These are phyloP conservation scores for Camillea tinctor DNA, from an alignment of 2,329 filamentous ascomycete genomes.

Conservation along the genomic window DNA sequence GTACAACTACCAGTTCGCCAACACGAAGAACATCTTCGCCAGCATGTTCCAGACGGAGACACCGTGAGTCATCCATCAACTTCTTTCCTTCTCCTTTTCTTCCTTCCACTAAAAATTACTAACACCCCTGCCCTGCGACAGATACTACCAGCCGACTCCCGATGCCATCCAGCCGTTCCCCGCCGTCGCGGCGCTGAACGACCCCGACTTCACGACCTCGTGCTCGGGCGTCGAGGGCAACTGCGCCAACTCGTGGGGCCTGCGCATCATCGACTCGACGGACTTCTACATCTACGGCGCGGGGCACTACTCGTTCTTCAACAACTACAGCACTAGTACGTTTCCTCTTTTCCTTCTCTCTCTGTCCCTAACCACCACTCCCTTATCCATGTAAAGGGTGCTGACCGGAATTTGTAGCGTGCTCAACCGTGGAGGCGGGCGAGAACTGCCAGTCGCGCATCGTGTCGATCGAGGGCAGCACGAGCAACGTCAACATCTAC, in stretches of 20 bases:
- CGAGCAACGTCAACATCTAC: conserved; percentile 39
- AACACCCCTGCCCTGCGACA: not conserved
- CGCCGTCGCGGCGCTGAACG: conserved; percentile 35
- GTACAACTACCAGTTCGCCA: conserved; percentile 62
- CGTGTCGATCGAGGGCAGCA: conserved; percentile 37
- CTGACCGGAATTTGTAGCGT: conserved; percentile 21
- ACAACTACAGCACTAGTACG: conserved; percentile 51
- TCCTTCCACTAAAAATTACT: too few species aligned
- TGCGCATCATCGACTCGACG: conserved; percentile 54
- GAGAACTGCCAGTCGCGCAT: conserved; percentile 41
- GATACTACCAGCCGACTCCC: conserved; percentile 60
- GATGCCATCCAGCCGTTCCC: conserved; percentile 52
- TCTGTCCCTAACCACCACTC: not conserved
- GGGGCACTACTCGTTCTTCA: conserved; percentile 61
- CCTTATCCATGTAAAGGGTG: not conserved
- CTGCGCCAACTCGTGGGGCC: conserved; percentile 54
- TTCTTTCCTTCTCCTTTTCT: too few species aligned
- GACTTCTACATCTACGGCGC: conserved; percentile 57
- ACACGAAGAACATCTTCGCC: conserved; percentile 57
- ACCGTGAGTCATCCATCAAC: conserved; percentile 39
- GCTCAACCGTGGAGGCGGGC: conserved; percentile 35
- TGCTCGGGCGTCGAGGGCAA: conserved; percentile 39
- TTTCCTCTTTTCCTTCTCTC: not conserved
- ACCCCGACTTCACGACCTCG: conserved; percentile 48
- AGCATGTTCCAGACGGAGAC: conserved; percentile 66